These are phyloP conservation scores for Mrakia gelida DNA, from an alignment of 768 basidiomycete species.

Conservation along the genomic window DNA sequence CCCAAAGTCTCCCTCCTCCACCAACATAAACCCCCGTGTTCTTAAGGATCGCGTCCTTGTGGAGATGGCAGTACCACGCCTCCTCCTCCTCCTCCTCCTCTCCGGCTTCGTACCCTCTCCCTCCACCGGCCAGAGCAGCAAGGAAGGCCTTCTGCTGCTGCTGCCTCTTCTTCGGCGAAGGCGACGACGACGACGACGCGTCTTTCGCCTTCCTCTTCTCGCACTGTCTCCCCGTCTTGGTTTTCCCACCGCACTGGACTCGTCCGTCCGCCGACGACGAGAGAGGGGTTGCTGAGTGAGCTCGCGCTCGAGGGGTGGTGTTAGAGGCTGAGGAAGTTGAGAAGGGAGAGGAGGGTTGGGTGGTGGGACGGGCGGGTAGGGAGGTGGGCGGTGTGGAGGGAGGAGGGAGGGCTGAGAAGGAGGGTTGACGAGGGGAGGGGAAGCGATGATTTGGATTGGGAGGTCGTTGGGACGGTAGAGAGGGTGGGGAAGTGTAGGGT, in stretches of 20 bases:
- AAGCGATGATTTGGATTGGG: background rate
- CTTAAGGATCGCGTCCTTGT: background rate
- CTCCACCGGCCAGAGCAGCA: background rate
- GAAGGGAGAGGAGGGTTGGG: background rate
- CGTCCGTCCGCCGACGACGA: background rate
- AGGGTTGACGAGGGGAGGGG: background rate
- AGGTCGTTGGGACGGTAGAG: background rate
- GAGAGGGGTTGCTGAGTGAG: background rate
- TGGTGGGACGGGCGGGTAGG: too few relatives aligned
- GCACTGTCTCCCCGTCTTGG: background rate
- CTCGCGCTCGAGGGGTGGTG: background rate
- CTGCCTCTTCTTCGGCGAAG: background rate
- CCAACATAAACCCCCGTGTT: background rate
- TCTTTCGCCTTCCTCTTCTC: background rate
- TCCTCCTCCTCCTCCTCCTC: background rate
- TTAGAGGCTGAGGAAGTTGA: background rate
- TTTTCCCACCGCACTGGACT: background rate
- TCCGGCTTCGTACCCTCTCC: background rate
- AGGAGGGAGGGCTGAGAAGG: background rate
- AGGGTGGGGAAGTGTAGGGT: background rate
- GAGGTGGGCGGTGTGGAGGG: background rate
- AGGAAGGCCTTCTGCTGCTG: too few relatives aligned
- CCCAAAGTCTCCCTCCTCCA: background rate
- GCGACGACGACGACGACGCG: background rate
- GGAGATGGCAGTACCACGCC: conserved; percentile 6